Base-by-base conservation (phyloP, 2,329 filamentous ascomycete genomes). In the Chaetomium globosum region DNA sequence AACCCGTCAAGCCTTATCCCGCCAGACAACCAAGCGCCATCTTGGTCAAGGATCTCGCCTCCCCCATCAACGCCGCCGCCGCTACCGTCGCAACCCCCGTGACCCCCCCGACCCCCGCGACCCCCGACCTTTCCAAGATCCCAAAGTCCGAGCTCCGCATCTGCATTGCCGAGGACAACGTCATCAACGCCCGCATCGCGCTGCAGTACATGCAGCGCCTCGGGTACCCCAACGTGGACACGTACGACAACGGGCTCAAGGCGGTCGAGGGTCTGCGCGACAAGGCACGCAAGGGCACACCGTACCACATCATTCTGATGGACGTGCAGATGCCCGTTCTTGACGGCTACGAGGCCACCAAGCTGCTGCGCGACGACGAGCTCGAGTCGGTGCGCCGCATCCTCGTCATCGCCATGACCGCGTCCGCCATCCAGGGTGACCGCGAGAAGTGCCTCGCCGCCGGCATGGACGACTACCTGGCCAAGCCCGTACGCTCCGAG, bases 361-460 rank as follows among this genome's bases (percentile, higher is more conserved):
- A 90, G 69, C 84, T 92, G 65, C 87, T 97, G 53, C 88, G 93
- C 10, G 86, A 87, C 70, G 93, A 97, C 75, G 76, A 86, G 0
- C 85, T 92, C 65, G 89, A 92, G 43, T 85, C 85, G 8, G 92
- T 98, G 12, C 85, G 91, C 60, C 88, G 91, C 69, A 87, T 96
- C 1, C 81, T 97, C n/a, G 91, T 98, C 57, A 97, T 98, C 71
- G 94, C 94, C 62, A 97, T 98, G 94, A 98, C 94, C 0, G 94
- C 94, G 1, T 93, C 89, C 30, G 94, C 94, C 3, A 98, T 98
- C 67, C 91, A 95, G 75, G 94, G 94, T 21, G 94, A 98, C 75
- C 85, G 93, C 56, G 94, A 98, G 75, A 97, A 96, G 78, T 97
- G 94, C 71, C 80, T 97, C n/a, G 92, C 93, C 58, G 92, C 92